Conservation (phyloP, 106 monocot genomes). For the Dioscorea dumetorum region DNA sequence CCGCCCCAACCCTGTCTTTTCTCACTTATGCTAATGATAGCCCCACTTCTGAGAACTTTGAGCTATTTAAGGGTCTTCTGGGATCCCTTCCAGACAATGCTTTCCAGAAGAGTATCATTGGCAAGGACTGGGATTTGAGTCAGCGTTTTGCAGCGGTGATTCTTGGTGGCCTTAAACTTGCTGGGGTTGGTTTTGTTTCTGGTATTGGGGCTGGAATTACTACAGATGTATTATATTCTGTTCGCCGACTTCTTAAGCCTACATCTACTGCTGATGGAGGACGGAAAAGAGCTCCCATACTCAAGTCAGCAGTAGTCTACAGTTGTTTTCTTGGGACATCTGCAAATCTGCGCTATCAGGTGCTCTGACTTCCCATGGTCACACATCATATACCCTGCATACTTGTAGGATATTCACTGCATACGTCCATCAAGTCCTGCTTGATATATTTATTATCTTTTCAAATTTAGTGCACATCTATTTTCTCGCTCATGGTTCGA, state of each 20-base stretch:
- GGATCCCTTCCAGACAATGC: slow-evolving; percentile 93
- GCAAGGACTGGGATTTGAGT: slow-evolving; percentile 61
- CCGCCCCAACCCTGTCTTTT: slow-evolving; percentile 91
- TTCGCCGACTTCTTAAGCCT: slow-evolving; percentile 41
- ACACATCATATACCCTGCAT: no score
- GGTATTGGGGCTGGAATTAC: slow-evolving; percentile 73
- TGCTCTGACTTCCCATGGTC: slow-evolving; percentile 2
- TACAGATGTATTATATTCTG: slow-evolving; percentile 46
- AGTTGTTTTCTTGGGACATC: slow-evolving; percentile 84
- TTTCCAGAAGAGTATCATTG: slow-evolving; percentile 68
- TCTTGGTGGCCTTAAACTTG: slow-evolving; percentile 81
- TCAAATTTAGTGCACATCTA: no score
- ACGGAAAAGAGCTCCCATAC: slow-evolving; percentile 49
- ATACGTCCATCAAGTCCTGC: no score
- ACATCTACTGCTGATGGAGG: slow-evolving; percentile 13
- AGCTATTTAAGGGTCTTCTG: slow-evolving; percentile 64
- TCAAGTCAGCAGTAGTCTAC: slow-evolving; percentile 80
- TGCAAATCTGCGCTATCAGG: slow-evolving; percentile 96
- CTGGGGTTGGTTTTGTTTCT: slow-evolving; percentile 87
- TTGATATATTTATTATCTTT: no score
- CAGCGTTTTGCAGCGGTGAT: slow-evolving; percentile 82
- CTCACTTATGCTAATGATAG: slow-evolving; percentile 50
- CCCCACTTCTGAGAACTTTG: slow-evolving; percentile 53
- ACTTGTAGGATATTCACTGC: no score
- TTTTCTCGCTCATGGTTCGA: no score